Evolutionary conservation across 169 alveolate species (phyloP).

Genomic region (Theileria equi): DNA sequence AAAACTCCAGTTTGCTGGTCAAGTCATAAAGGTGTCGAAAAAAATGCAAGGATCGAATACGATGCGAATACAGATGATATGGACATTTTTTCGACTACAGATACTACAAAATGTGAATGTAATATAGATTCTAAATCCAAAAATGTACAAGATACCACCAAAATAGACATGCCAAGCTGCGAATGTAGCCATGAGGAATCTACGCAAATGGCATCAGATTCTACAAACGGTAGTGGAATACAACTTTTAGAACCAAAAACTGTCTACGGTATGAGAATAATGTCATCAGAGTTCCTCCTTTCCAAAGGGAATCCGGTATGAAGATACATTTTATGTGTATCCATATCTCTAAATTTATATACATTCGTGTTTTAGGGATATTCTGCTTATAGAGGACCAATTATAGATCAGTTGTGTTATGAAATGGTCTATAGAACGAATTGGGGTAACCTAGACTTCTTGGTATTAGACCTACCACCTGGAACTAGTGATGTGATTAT

Average conservation of each 20-base stretch:
- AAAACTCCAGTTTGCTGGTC: conserved; percentile 66
- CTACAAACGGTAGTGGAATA: background rate
- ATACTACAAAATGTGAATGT: too few species aligned
- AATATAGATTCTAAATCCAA: too few species aligned
- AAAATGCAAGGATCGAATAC: background rate
- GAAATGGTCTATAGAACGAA: conserved; percentile 86
- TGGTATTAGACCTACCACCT: conserved; percentile 98
- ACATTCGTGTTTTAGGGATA: conserved; percentile 65
- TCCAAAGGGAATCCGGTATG: conserved; percentile 36
- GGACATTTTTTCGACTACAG: background rate
- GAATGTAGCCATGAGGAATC: background rate
- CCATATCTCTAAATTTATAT: conserved; percentile 17
- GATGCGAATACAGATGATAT: background rate
- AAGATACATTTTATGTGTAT: conserved; percentile 8
- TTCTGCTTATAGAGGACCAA: conserved; percentile 92
- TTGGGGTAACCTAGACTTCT: conserved; percentile 98
- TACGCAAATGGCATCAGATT: too few species aligned
- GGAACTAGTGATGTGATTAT: conserved; percentile 99
- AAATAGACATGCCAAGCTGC: background rate
- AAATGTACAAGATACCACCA: too few species aligned
- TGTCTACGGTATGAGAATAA: conserved; percentile 63
- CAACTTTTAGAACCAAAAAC: conserved; percentile 63
- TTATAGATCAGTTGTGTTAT: conserved; percentile 87
- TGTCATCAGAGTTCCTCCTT: conserved; percentile 63
- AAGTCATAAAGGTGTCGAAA: conserved; percentile 14